A percentile compares a stretch with the other conserved stretches of the same genome.
These are phyloP conservation scores for Sporothrix inflata DNA, from an alignment of 2,329 filamentous ascomycete genomes.

Conservation along the genomic window DNA sequence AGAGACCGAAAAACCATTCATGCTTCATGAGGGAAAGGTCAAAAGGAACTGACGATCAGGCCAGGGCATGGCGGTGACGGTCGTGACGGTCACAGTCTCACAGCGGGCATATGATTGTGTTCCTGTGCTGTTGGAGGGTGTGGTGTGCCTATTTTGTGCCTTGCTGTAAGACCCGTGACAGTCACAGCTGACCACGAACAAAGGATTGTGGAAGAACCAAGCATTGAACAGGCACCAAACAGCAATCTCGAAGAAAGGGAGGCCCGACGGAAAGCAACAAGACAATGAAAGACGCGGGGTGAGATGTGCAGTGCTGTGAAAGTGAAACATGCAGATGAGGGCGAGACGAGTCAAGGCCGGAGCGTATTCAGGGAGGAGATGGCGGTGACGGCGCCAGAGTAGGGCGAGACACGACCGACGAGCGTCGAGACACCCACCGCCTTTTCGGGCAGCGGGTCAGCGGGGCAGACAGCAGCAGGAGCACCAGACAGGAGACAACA, in stretches of 20 bases:
- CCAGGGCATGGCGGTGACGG: conserved; percentile 6
- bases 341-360: conserved; percentile 16
- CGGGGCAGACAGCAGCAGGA: background rate
- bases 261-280: background rate
- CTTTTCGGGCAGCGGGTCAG: conserved; percentile 19
- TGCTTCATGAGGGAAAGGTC: background rate
- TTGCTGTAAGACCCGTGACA: conserved; percentile 17
- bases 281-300: background rate
- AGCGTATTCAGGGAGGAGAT: conserved; percentile 18
- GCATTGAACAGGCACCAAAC: background rate
- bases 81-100: conserved; percentile 8
- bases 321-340: conserved; percentile 19
- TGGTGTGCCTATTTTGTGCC: conserved; percentile 8
- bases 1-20: background rate
- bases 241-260: background rate
- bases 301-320: background rate
- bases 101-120: conserved; percentile 12
- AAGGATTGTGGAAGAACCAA: background rate
- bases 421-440: conserved; percentile 23
- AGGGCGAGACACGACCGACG: background rate
- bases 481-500: background rate
- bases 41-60: conserved; percentile 14
- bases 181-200: background rate
- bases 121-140: background rate
- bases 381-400: conserved; percentile 20